phyloP scores from a whole-genome alignment of 805 yeast species.

The Saccharomycopsis babjevae region DNA sequence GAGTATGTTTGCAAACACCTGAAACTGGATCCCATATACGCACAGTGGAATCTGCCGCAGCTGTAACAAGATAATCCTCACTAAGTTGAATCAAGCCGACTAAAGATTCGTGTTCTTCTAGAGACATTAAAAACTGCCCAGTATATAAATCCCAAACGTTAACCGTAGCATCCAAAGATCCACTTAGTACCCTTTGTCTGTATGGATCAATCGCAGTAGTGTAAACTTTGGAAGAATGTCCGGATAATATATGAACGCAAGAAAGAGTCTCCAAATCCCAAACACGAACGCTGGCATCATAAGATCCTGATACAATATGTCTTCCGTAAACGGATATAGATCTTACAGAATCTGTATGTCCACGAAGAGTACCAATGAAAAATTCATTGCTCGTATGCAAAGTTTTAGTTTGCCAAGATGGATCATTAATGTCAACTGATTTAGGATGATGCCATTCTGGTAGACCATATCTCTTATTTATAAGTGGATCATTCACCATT shows the following conservation, averaged over 20 bases:
- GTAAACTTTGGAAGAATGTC: slow-evolving; percentile 83
- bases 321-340: slow-evolving; percentile 82
- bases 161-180: slow-evolving; percentile 82
- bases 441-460: not conserved
- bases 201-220: slow-evolving; percentile 74
- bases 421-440: not conserved
- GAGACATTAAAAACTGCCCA: slow-evolving; percentile 56
- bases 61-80: slow-evolving; percentile 71
- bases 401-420: slow-evolving; percentile 5
- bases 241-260: slow-evolving; percentile 64
- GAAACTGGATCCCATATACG: slow-evolving; percentile 87
- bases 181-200: slow-evolving; percentile 75
- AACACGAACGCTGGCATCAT: slow-evolving; percentile 81
- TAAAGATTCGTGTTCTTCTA: slow-evolving; percentile 81
- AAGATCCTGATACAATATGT: slow-evolving; percentile 78
- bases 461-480: slow-evolving; percentile 12
- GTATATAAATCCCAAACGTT: slow-evolving; percentile 81
- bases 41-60: slow-evolving; percentile 90
- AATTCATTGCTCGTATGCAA: slow-evolving; percentile 38
- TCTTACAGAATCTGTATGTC: slow-evolving; percentile 74
- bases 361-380: slow-evolving; percentile 58
- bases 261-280: slow-evolving; percentile 78
- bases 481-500: slow-evolving; percentile 25
- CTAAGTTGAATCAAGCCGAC: slow-evolving; percentile 82
- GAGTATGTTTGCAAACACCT: slow-evolving; percentile 52